A percentile compares a stretch with the other conserved stretches of the same genome.
Evolutionary conservation across 2,329 filamentous ascomycete genomes (phyloP).

Genomic region (Hypoxylon sp.): DNA sequence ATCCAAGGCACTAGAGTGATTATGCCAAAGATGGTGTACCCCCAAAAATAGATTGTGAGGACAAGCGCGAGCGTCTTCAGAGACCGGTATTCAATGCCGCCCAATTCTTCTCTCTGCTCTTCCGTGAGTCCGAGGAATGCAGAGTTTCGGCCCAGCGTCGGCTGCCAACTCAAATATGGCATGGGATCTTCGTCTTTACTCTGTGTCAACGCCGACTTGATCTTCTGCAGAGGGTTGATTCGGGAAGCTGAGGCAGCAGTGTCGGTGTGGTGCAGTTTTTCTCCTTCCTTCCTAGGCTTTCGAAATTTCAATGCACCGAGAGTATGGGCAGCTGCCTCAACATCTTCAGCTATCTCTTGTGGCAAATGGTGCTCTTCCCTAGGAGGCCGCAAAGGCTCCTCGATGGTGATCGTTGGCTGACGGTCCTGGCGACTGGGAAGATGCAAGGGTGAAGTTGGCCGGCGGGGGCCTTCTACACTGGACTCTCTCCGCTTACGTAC

Average conservation of each 20-base stretch:
- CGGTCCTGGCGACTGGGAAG: slow-evolving; percentile 52
- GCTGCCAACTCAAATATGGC: slow-evolving; percentile 94
- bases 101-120: slow-evolving; percentile 92
- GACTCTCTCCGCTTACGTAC: slow-evolving; percentile 52
- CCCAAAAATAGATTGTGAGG: slow-evolving; percentile 82
- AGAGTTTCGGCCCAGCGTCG: slow-evolving; percentile 93
- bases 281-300: slow-evolving; percentile 57
- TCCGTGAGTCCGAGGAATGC: slow-evolving; percentile 89
- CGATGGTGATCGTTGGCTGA: slow-evolving; percentile 73
- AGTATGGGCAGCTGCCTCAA: slow-evolving; percentile 56
- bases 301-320: slow-evolving; percentile 59
- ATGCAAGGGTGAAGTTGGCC: slow-evolving; percentile 27
- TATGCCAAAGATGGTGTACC: slow-evolving; percentile 83
- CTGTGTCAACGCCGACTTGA: slow-evolving; percentile 68
- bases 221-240: slow-evolving; percentile 60
- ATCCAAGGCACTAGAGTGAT: slow-evolving; percentile 87
- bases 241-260: slow-evolving; percentile 50
- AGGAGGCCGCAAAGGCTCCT: slow-evolving; percentile 68
- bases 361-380: slow-evolving; percentile 45
- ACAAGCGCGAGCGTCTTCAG: slow-evolving; percentile 87
- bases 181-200: slow-evolving; percentile 68
- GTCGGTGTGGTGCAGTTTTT: slow-evolving; percentile 53
- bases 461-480: slow-evolving; percentile 41
- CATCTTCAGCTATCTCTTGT: slow-evolving; percentile 58
- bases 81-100: slow-evolving; percentile 95